Conservation (phyloP, 768 basidiomycete species). For the Pleurotus eryngii region DNA sequence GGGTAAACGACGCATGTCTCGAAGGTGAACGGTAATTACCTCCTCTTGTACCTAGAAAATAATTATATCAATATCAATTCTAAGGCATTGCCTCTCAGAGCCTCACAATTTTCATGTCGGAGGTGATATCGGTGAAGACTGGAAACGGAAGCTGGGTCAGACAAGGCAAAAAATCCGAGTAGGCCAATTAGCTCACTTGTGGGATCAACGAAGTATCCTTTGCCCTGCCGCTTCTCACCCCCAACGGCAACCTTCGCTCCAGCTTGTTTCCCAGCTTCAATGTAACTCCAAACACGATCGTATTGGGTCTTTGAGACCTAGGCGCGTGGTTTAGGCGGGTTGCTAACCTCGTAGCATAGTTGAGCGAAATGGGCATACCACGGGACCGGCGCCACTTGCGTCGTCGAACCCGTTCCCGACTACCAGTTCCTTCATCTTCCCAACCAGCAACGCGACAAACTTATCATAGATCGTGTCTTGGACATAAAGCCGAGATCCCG, state of each 20-base stretch:
- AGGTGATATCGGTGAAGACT: slow-evolving; percentile 82
- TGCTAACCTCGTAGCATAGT: not conserved
- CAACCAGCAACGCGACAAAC: slow-evolving; percentile 65
- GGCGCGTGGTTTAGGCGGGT: slow-evolving; percentile 7
- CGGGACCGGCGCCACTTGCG: slow-evolving; percentile 72
- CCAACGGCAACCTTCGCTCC: slow-evolving; percentile 80
- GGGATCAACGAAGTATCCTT: slow-evolving; percentile 88
- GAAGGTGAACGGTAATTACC: slow-evolving; percentile 29
- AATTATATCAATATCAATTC: not conserved
- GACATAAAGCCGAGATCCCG: slow-evolving; percentile 86
- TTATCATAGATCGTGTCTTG: slow-evolving; percentile 86
- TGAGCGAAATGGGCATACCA: slow-evolving; percentile 47
- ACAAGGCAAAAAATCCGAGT: not conserved
- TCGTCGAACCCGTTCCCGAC: slow-evolving; percentile 84
- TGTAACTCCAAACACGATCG: slow-evolving; percentile 84
- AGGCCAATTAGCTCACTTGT: slow-evolving; percentile 55
- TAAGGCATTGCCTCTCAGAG: not conserved
- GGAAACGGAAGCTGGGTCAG: slow-evolving; percentile 6
- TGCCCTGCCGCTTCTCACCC: slow-evolving; percentile 70
- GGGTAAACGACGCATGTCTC: not conserved
- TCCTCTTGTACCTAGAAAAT: slow-evolving; percentile 62
- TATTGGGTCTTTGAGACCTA: slow-evolving; percentile 84
- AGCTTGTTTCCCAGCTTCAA: slow-evolving; percentile 78
- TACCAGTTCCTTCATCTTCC: slow-evolving; percentile 63
- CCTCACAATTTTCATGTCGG: slow-evolving; percentile 83